Evolutionary conservation across 148 eudicot species (phyloP), one percentile per base, ranked within the genome.

Genomic region (Nepenthes mirabilis): DNA sequence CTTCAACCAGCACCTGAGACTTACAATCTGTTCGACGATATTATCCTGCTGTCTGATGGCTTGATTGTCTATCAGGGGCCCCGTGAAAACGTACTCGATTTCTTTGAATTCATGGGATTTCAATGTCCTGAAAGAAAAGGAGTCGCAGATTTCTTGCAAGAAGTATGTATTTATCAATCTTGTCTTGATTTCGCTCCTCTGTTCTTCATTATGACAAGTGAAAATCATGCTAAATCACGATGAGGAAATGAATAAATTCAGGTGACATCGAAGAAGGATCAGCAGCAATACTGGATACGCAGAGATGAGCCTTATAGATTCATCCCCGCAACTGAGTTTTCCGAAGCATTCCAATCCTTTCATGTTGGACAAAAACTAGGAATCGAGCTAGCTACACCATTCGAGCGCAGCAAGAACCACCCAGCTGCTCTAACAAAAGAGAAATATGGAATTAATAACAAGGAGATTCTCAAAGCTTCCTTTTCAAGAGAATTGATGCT

Each of bases 391-490:
- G 43, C 64, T 1, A 43, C 64, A 47, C 70, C 76, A 34, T 80
- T 67, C 66, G 79, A 80, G 55, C 74, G 57, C 59, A 65, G 62
- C n/a, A 55, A 61, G 6, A 60, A 68, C 35, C 81, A 71, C 49
- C 81, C 79, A 59, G 72, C 76, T 11, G 78, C 77, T 69, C 63
- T 80, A 45, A 70, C 74, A 13, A 80, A 43, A 32, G 37, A 43
- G 13, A 84, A 78, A 64, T 84, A 77, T 61, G 95, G 90, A 36
- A 72, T 82, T 6, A 72, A 80, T 8, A 83, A 69, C 59, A 70
- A 34, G 64, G 85, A 84, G 33, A 77, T 83, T 54, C 70, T 87
- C n/a, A 84, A 74, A 77, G 87, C 85, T 0, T 79, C 81, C 60
- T 67, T 87, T 12, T 55, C 82, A 1, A 82, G 90, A 58, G 95